A percentile compares a stretch with the other conserved stretches of the same genome.
Conservation (phyloP, 2,329 filamentous ascomycete genomes). For the Cercospora janseana region DNA sequence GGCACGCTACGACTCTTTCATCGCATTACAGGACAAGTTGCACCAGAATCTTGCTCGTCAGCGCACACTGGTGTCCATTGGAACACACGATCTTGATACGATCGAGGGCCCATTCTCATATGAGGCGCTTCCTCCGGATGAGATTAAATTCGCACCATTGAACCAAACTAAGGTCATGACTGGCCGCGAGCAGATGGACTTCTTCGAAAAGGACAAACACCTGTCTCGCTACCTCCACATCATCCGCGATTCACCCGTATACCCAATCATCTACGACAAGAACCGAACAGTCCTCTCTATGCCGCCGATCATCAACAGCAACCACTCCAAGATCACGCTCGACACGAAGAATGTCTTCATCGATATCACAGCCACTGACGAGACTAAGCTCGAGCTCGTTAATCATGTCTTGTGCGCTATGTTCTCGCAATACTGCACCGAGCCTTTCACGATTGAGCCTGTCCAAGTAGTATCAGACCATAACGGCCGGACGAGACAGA, state of each 20-base stretch:
- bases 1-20: slow-evolving; percentile 94
- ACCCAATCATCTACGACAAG: slow-evolving; percentile 92
- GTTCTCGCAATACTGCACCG: slow-evolving; percentile 88
- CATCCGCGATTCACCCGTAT: slow-evolving; percentile 87
- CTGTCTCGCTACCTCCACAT: slow-evolving; percentile 89
- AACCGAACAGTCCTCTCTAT: slow-evolving; percentile 85
- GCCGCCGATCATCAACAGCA: slow-evolving; percentile 95
- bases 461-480: slow-evolving; percentile 89
- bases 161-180: slow-evolving; percentile 91
- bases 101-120: slow-evolving; percentile 95
- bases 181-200: slow-evolving; percentile 83
- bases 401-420: slow-evolving; percentile 94
- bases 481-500: slow-evolving; percentile 77
- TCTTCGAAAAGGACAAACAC: slow-evolving; percentile 92
- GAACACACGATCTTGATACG: slow-evolving; percentile 93
- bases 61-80: slow-evolving; percentile 91
- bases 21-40: slow-evolving; percentile 93
- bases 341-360: slow-evolving; percentile 93
- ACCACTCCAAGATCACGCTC: slow-evolving; percentile 93
- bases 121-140: slow-evolving; percentile 83
- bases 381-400: slow-evolving; percentile 94
- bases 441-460: slow-evolving; percentile 90
- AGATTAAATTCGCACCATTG: slow-evolving; percentile 85
- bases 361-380: slow-evolving; percentile 92
- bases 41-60: slow-evolving; percentile 94